Evolutionary conservation across 257 asterid species (phyloP).

Genomic region (Gentiana straminea): DNA sequence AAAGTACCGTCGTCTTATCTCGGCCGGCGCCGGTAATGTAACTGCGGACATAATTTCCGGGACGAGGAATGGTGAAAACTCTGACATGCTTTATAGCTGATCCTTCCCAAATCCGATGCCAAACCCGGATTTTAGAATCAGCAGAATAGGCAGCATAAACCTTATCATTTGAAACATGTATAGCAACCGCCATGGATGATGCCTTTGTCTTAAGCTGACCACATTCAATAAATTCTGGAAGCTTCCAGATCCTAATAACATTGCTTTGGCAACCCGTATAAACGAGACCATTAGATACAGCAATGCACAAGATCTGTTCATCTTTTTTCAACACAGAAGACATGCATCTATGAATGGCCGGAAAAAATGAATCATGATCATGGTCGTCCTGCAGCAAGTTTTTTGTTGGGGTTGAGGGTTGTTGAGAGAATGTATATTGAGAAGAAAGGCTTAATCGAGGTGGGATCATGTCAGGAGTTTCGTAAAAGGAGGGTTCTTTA

Average conservation of each 20-base stretch:
- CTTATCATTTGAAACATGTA: slow-evolving; percentile 58
- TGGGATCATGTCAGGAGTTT: slow-evolving; percentile 13
- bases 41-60: slow-evolving; percentile 64
- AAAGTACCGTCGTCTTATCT: slow-evolving; percentile 28
- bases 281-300: slow-evolving; percentile 49
- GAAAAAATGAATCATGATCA: slow-evolving; percentile 15
- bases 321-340: slow-evolving; percentile 87
- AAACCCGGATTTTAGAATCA: slow-evolving; percentile 71
- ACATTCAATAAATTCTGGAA: slow-evolving; percentile 84
- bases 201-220: slow-evolving; percentile 72
- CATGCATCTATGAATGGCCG: slow-evolving; percentile 45
- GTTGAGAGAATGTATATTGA: slow-evolving; percentile 31
- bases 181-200: slow-evolving; percentile 50
- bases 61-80: slow-evolving; percentile 54
- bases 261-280: slow-evolving; percentile 75
- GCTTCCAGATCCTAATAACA: slow-evolving; percentile 68
- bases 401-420: slow-evolving; percentile 39
- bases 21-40: slow-evolving; percentile 69
- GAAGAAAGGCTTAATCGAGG: slow-evolving; percentile 31
- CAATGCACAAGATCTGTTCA: slow-evolving; percentile 66
- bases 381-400: slow-evolving; percentile 1
- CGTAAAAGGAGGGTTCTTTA: slow-evolving; percentile 39
- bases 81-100: slow-evolving; percentile 49
- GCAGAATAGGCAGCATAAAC: slow-evolving; percentile 68
- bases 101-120: slow-evolving; percentile 92